Conservation (phyloP, 768 basidiomycete genomes). For the Leccinum subgranulosum region DNA sequence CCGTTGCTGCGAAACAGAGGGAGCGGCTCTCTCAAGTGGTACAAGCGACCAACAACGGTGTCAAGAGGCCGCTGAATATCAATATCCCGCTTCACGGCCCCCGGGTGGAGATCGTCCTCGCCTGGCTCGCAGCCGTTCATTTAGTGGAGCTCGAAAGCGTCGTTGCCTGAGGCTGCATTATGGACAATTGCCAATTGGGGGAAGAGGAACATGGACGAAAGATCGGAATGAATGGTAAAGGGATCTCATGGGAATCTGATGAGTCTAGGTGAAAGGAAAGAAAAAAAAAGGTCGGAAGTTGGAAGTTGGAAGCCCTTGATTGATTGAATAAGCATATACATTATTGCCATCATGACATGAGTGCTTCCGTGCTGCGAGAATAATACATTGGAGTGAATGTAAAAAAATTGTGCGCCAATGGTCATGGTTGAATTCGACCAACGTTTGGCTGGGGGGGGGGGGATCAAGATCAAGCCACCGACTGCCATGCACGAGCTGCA, state of each 20-base stretch:
- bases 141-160: slow-evolving; percentile 63
- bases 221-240: not conserved
- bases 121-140: slow-evolving; percentile 82
- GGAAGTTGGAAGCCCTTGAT: not conserved
- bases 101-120: slow-evolving; percentile 79
- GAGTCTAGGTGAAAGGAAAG: not conserved
- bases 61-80: slow-evolving; percentile 64
- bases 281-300: not conserved
- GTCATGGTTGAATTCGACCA: slow-evolving; percentile 1
- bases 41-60: slow-evolving; percentile 35
- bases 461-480: slow-evolving; percentile 12
- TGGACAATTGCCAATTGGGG: not conserved
- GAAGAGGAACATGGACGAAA: not conserved
- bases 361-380: not conserved
- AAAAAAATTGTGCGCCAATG: not conserved
- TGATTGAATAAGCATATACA: not conserved
- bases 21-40: slow-evolving; percentile 56
- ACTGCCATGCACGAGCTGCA: slow-evolving; percentile 24
- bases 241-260: slow-evolving; percentile 16
- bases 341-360: not conserved
- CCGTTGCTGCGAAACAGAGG: slow-evolving; percentile 61
- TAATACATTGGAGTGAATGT: not conserved
- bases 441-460: not conserved
- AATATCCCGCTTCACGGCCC: slow-evolving; percentile 85
- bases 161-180: slow-evolving; percentile 18